Evolutionary conservation across 257 asterid species (phyloP).

Genomic region (Fraxinus excelsior): DNA sequence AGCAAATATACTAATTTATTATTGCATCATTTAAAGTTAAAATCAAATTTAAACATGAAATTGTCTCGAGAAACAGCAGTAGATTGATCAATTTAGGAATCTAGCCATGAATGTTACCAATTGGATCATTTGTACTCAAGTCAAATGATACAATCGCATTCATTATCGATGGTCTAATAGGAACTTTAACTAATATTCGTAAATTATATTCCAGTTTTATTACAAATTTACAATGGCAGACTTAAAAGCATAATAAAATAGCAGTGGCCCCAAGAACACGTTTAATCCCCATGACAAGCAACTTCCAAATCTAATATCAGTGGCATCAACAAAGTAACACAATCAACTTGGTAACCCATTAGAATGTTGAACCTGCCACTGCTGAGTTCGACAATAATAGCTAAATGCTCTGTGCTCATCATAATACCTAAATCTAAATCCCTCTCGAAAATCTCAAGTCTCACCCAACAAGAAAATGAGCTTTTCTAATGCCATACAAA

Average conservation of each 20-base stretch:
- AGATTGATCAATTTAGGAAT: background rate
- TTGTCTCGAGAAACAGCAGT: background rate
- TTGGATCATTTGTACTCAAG: too few relatives aligned
- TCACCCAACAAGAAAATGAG: background rate
- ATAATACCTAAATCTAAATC: background rate
- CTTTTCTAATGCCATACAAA: background rate
- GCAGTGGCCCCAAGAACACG: background rate
- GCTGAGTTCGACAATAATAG: background rate
- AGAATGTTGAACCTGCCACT: background rate
- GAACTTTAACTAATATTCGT: background rate
- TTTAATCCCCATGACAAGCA: background rate
- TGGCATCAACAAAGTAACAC: background rate
- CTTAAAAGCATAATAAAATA: background rate
- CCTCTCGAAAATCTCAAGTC: background rate
- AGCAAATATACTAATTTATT: background rate
- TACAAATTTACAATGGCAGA: background rate
- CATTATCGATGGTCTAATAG: too few relatives aligned
- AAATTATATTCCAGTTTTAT: background rate
- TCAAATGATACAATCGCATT: too few relatives aligned
- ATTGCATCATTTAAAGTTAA: background rate
- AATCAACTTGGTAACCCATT: background rate
- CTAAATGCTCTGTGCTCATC: background rate
- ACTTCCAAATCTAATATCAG: background rate
- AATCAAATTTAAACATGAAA: too few relatives aligned
- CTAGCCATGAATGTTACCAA: background rate